phyloP scores from a whole-genome alignment of 805 yeast species.

The Vanderwaltozyma tropicalis region DNA sequence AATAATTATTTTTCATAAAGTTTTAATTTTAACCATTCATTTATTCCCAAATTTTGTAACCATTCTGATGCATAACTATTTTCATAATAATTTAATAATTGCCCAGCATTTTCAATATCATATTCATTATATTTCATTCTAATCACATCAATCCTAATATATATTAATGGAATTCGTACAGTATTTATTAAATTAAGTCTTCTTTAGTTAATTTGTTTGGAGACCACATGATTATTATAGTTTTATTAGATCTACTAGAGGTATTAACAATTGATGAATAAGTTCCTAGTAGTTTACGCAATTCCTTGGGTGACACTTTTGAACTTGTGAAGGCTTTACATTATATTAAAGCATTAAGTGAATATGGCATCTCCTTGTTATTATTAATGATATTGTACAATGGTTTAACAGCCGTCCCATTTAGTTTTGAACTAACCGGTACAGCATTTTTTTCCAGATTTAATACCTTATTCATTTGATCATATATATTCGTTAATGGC shows the following conservation, averaged over 20 bases:
- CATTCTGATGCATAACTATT: constrained; percentile 21
- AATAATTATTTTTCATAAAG: constrained; percentile 3
- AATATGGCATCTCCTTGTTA: constrained; percentile 3
- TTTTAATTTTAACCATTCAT: constrained; percentile 21
- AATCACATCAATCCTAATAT: constrained; percentile 18
- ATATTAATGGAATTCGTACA: constrained; percentile 23
- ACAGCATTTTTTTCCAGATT: constrained; percentile 2
- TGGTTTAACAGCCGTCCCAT: constrained; percentile 15
- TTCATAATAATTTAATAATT: constrained; percentile 24
- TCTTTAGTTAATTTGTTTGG: constrained; percentile 25
- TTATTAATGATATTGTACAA: constrained; percentile 8
- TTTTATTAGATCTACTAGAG: constrained; percentile 10
- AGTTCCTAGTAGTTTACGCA: constrained; percentile 26
- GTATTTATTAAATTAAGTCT: constrained; percentile 20
- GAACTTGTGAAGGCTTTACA: constrained; percentile 24
- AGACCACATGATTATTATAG: constrained; percentile 24
- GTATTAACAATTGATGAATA: constrained; percentile 13
- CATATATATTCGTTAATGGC: constrained; percentile 13
- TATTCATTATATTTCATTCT: constrained; percentile 7
- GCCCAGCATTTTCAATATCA: constrained; percentile 21
- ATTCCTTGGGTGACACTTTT: constrained; percentile 24
- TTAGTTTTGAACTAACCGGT: constrained; percentile 12
- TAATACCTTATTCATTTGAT: constrained; percentile 4
- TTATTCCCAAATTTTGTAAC: constrained; percentile 19
- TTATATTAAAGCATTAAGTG: constrained; percentile 21